Percentiles rank a stretch among this genome's conserved stretches.
Conservation (phyloP, 768 basidiomycete species). For the Tulasnella sp. region DNA sequence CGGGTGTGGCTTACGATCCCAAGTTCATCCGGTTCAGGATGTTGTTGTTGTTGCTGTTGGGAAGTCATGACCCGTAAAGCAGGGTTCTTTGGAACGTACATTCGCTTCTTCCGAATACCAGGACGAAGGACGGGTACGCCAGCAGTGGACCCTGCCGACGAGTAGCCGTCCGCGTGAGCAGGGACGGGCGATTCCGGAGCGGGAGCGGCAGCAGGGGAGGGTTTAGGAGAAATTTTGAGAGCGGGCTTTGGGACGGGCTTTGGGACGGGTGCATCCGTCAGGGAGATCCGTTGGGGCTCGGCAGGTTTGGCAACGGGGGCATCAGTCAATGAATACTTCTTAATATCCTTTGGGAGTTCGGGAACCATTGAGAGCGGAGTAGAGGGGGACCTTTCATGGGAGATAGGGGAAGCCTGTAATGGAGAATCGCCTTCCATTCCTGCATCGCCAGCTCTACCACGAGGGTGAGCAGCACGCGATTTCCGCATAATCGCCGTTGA, state of each 20-base stretch:
- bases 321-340: slow-evolving; percentile 26
- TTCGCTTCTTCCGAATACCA: slow-evolving; percentile 20
- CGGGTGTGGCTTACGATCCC: not conserved
- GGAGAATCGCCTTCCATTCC: slow-evolving; percentile 14
- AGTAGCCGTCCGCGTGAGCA: slow-evolving; percentile 23
- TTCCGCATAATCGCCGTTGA: slow-evolving; percentile 7
- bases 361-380: slow-evolving; percentile 9
- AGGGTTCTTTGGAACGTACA: slow-evolving; percentile 7
- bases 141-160: slow-evolving; percentile 3
- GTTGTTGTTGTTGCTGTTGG: not conserved
- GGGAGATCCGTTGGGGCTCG: not conserved
- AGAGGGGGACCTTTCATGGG: not conserved
- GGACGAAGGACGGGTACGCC: not conserved
- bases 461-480: slow-evolving; percentile 16
- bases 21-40: slow-evolving; percentile 13
- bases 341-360: not conserved
- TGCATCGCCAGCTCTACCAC: not conserved
- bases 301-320: not conserved
- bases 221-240: not conserved
- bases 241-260: not conserved
- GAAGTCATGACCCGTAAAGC: slow-evolving; percentile 16
- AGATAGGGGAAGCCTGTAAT: not conserved
- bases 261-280: not conserved
- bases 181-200: slow-evolving; percentile 4
- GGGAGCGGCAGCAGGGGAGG: not conserved